Percentiles rank a stretch among this genome's conserved stretches.
Evolutionary conservation across 1,284 basidiomycete species (phyloP).

Genomic region (Hortiboletus rubellus): DNA sequence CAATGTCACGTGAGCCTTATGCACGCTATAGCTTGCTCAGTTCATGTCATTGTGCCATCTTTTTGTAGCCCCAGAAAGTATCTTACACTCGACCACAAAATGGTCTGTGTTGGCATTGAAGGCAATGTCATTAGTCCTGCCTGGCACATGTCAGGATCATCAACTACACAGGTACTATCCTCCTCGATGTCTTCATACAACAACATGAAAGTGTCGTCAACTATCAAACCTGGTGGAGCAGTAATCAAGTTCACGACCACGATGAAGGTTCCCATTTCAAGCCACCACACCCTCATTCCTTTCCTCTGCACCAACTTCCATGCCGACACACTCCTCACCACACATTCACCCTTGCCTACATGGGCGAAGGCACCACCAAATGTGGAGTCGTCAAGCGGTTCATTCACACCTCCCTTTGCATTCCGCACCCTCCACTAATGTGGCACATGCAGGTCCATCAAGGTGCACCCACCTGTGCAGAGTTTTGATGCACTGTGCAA

Average conservation of each 20-base stretch:
- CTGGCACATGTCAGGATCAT: constrained; percentile 92
- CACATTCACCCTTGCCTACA: constrained; percentile 90
- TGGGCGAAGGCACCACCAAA: constrained; percentile 91
- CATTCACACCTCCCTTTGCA: constrained; percentile 30
- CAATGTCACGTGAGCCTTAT: constrained; percentile 47
- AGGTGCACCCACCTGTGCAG: constrained; percentile 56
- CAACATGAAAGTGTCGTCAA: constrained; percentile 91
- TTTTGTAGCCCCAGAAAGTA: constrained; percentile 68
- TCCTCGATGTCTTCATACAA: constrained; percentile 85
- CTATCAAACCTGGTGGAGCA: constrained; percentile 91
- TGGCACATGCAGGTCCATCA: constrained; percentile 52
- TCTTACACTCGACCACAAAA: constrained; percentile 92
- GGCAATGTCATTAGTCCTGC: constrained; percentile 78
- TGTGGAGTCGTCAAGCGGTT: constrained; percentile 89
- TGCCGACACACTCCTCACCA: constrained; percentile 43
- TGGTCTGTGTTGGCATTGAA: constrained; percentile 91
- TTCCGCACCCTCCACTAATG: neutral
- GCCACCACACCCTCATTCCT: too few relatives aligned
- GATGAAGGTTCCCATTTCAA: too few relatives aligned
- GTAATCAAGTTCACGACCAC: too few relatives aligned
- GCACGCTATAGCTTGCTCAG: neutral
- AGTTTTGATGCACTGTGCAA: constrained; percentile 90
- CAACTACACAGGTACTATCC: constrained; percentile 82
- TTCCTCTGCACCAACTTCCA: constrained; percentile 47
- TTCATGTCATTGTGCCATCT: neutral